phyloP scores from a whole-genome alignment of 2,329 filamentous ascomycete genomes.

The Periglandula ipomoeae region DNA sequence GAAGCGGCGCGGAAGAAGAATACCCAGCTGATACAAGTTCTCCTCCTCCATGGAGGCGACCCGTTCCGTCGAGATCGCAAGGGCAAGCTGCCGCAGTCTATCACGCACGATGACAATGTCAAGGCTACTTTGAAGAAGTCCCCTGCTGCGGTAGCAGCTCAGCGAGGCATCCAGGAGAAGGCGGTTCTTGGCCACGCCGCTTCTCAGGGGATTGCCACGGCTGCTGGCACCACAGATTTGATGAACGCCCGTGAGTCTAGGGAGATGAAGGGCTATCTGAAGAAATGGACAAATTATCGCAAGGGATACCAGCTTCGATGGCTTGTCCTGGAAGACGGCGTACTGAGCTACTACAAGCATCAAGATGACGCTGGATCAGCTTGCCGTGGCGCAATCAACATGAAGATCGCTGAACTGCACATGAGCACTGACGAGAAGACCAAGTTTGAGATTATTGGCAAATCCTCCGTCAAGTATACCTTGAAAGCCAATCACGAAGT shows the following conservation, averaged over 20 bases:
- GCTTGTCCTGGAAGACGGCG: conserved; percentile 96
- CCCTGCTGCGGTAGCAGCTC: conserved; percentile 86
- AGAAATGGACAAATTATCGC: conserved; percentile 99
- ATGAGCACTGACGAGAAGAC: conserved; percentile 98
- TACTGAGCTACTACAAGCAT: conserved; percentile 97
- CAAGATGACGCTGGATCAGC: conserved; percentile 95
- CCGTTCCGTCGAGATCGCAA: conserved; percentile 92
- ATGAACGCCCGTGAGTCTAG: conserved; percentile 75
- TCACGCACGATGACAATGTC: conserved; percentile 89
- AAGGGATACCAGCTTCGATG: conserved; percentile 93
- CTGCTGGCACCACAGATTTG: conserved; percentile 47
- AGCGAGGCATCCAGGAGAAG: conserved; percentile 93
- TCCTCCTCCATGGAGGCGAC: conserved; percentile 89
- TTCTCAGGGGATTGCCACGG: conserved; percentile 41
- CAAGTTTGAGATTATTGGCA: conserved; percentile 94
- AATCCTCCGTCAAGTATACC: conserved; percentile 97
- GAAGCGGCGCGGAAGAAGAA: conserved; percentile 88
- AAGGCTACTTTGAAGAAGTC: conserved; percentile 86
- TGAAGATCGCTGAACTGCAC: conserved; percentile 87
- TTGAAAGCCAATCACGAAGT: conserved; percentile 97
- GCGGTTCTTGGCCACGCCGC: conserved; percentile 75
- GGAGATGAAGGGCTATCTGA: conserved; percentile 97
- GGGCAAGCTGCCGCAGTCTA: conserved; percentile 90
- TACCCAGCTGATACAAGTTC: conserved; percentile 75
- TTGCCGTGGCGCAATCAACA: conserved; percentile 96